Conservation (phyloP, 2,329 filamentous ascomycete species). For the Xylariaceae sp. region DNA sequence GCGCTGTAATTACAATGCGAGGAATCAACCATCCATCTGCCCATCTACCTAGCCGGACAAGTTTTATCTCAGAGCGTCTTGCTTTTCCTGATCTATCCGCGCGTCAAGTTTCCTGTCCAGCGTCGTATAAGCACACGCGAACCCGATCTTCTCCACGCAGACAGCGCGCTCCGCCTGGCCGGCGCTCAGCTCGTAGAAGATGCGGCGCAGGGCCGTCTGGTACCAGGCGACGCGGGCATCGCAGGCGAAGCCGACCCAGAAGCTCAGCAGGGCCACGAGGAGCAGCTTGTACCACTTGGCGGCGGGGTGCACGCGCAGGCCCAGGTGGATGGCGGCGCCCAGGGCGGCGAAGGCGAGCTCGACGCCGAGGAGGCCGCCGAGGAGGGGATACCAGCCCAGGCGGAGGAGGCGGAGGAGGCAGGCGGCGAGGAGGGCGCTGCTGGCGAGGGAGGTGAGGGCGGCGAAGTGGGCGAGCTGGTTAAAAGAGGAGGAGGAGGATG, state of each 20-base stretch:
- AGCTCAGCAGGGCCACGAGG: neutral
- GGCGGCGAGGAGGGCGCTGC: neutral
- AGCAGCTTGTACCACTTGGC: neutral
- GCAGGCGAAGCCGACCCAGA: slow-evolving; percentile 1
- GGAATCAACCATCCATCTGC: too few relatives aligned
- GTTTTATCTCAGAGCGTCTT: too few relatives aligned
- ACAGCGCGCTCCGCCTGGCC: neutral
- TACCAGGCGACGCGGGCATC: neutral
- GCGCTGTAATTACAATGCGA: too few relatives aligned
- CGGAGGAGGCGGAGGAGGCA: neutral
- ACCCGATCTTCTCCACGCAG: neutral
- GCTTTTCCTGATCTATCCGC: too few relatives aligned
- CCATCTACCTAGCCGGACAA: too few relatives aligned
- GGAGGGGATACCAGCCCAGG: neutral
- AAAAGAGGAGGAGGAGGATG: neutral
- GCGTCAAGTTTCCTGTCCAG: too few relatives aligned
- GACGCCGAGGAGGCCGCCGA: neutral
- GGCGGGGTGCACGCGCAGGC: too few relatives aligned
- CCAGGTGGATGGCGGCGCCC: too few relatives aligned
- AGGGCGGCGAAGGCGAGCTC: too few relatives aligned
- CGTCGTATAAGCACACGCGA: too few relatives aligned
- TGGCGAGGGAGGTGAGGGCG: neutral
- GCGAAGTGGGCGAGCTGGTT: neutral
- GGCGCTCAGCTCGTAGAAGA: neutral
- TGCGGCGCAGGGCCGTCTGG: too few relatives aligned